phyloP scores from a whole-genome alignment of 2,329 filamentous ascomycete genomes.

The Claviceps arundinis region DNA sequence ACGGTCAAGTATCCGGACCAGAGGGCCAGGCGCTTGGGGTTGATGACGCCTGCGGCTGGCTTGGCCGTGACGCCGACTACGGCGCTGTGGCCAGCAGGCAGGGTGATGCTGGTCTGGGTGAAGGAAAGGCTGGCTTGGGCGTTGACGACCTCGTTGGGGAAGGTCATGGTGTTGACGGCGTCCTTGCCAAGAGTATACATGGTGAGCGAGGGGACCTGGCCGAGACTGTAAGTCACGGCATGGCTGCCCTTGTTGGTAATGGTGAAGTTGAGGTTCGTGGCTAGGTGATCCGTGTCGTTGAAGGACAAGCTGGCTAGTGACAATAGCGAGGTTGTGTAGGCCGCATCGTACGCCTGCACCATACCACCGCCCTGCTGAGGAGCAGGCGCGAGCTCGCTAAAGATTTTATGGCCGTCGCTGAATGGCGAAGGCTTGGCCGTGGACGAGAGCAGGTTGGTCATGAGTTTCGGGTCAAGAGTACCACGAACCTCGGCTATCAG shows the following conservation, averaged over 20 bases:
- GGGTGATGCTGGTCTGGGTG: conserved; percentile 27
- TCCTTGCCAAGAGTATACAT: conserved; percentile 32
- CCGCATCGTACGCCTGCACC: conserved; percentile 45
- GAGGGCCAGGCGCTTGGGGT: conserved; percentile 23
- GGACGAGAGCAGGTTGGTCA: conserved; percentile 36
- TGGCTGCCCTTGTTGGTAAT: conserved; percentile 39
- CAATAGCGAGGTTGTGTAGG: conserved; percentile 37
- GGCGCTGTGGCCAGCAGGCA: conserved; percentile 27
- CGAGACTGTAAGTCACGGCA: conserved; percentile 36
- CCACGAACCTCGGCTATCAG: conserved; percentile 37
- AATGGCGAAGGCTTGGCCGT: conserved; percentile 34
- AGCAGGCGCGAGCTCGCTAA: conserved; percentile 36
- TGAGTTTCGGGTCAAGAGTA: conserved; percentile 31
- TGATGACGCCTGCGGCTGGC: conserved; percentile 22
- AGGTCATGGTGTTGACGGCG: conserved; percentile 23
- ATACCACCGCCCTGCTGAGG: conserved; percentile 47
- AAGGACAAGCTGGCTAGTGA: conserved; percentile 43
- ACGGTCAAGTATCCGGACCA: conserved; percentile 30
- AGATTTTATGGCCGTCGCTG: conserved; percentile 26
- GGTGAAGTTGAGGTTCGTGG: conserved; percentile 33
- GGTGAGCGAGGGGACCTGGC: conserved; percentile 35
- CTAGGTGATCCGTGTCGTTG: conserved; percentile 48
- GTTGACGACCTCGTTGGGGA: conserved; percentile 30
- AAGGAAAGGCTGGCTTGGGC: conserved; percentile 30
- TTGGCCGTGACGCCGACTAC: conserved; percentile 32